Base-by-base conservation (phyloP, 1,284 basidiomycete genomes). In the Irpex sp. region DNA sequence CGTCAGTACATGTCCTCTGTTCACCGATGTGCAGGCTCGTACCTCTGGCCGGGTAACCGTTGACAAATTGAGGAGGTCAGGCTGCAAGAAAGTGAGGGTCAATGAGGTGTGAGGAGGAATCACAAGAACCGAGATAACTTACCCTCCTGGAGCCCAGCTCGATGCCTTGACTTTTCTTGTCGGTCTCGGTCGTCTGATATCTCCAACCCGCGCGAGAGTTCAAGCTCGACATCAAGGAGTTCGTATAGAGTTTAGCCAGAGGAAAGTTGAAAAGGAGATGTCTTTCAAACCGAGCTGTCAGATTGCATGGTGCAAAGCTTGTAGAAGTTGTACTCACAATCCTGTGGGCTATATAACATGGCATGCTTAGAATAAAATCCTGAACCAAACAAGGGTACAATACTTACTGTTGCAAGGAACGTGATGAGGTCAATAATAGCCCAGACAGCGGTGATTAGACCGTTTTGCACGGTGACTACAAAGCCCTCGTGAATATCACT, bases 391-490 rank as follows among this genome's bases (percentile, higher is more conserved):
- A 2, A 2, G 5, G 15, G n/a, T 17, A 31, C n/a, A 15, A 37
- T 11, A 67, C 73, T 64, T 48, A 74, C 73, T 7, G 68, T 70
- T 13, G 66, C 72, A 31, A 77, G 64, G 68, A 73, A 77, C 26
- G 71, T 58, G 17, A 75, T 64, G 9, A 76, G 65, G 58, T 76
- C 75, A 13, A 73, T 58, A 21, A 70, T 70, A 0, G 76, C 76
- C 60, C 72, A 74, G 11, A 77, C 34, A 1, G 76, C 72, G 8
- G 75, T 76, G 62, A 77, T 66, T 21, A 75, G 51, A n/a, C 76
- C 75, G 6, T 75, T 76, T 62, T 75, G 75, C 7, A 77, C 72
- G 13, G 76, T 77, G 26, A 75, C 76, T 77, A 56, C 15, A 11
- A 2, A 38, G 2, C 36, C n/a, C 26, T 8, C 1, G 26, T 56